phyloP scores from a whole-genome alignment of 371 early-diverging fungal genomes.

The Syncephalastrum monosporum region DNA sequence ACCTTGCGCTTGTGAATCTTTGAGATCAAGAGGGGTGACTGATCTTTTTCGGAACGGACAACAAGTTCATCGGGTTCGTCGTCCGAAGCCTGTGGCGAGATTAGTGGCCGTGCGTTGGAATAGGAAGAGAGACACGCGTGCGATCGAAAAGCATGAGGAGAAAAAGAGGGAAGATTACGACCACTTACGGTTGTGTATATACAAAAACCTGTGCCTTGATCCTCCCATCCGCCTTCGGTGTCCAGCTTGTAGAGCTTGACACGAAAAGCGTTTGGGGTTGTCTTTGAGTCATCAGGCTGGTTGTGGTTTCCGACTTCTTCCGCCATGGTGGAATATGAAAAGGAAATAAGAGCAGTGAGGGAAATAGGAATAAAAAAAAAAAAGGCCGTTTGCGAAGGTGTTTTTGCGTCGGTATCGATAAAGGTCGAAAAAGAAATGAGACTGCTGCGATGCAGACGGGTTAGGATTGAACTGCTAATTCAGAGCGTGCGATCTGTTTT shows the following conservation, averaged over 20 bases:
- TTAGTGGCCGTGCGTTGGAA: conserved; percentile 18
- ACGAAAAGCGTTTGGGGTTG: conserved; percentile 30
- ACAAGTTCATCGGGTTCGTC: conserved; percentile 58
- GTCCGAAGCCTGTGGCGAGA: conserved; percentile 23
- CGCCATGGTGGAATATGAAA: conserved; percentile 3
- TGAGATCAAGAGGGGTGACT: conserved; percentile 62
- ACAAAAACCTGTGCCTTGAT: conserved; percentile 81
- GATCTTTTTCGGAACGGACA: conserved; percentile 68
- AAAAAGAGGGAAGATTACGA: neutral
- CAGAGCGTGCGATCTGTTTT: no score
- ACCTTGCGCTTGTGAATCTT: conserved; percentile 61
- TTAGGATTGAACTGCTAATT: no score
- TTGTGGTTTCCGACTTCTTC: conserved; percentile 8
- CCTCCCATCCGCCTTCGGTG: conserved; percentile 69
- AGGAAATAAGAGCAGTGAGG: neutral
- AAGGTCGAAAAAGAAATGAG: no score
- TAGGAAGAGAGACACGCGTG: conserved; percentile 18
- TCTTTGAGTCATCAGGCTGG: conserved; percentile 5
- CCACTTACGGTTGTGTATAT: conserved; percentile 49
- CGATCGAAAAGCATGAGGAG: conserved; percentile 1
- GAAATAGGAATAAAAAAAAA: no score
- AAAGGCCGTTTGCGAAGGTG: no score
- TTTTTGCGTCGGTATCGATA: no score
- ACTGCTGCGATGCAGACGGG: no score
- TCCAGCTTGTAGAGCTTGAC: conserved; percentile 82